A percentile compares a stretch with the other conserved stretches of the same genome.
These are phyloP conservation scores for Boletus vermiculosoides DNA, from an alignment of 768 basidiomycete genomes.

Conservation along the genomic window DNA sequence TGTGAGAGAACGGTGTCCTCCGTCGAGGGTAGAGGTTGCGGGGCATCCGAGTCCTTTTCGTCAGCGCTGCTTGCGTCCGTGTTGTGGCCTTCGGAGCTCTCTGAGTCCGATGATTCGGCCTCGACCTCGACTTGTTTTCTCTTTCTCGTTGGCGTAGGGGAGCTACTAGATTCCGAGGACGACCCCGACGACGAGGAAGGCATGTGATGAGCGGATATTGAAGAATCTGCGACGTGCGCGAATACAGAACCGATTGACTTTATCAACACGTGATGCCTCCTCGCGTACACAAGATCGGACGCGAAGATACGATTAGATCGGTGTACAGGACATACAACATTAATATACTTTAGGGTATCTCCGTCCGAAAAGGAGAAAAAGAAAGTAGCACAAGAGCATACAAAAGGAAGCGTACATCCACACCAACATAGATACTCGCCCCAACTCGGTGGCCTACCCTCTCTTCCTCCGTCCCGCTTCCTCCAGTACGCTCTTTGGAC, in stretches of 20 bases:
- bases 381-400: neutral
- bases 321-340: slow-evolving; percentile 19
- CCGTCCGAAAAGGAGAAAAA: slow-evolving; percentile 4
- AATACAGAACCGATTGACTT: neutral
- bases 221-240: neutral
- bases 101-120: slow-evolving; percentile 14
- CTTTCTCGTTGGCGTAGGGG: slow-evolving; percentile 26
- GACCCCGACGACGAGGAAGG: slow-evolving; percentile 25
- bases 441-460: slow-evolving; percentile 1
- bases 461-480: slow-evolving; percentile 39
- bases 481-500: slow-evolving; percentile 66
- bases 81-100: slow-evolving; percentile 28
- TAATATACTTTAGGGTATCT: slow-evolving; percentile 22
- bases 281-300: neutral
- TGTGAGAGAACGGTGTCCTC: slow-evolving; percentile 62
- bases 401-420: slow-evolving; percentile 4
- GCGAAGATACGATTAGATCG: slow-evolving; percentile 16
- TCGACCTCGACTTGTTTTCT: slow-evolving; percentile 23
- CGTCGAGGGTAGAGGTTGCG: neutral
- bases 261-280: slow-evolving; percentile 8
- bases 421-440: slow-evolving; percentile 1
- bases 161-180: slow-evolving; percentile 34
- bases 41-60: slow-evolving; percentile 7
- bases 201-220: slow-evolving; percentile 6
- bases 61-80: slow-evolving; percentile 11